Percentiles rank a stretch among this genome's conserved stretches.
Evolutionary conservation across 192 early-diverging fungal species (phyloP).

Genomic region (Pecoramyces ruminantium): DNA sequence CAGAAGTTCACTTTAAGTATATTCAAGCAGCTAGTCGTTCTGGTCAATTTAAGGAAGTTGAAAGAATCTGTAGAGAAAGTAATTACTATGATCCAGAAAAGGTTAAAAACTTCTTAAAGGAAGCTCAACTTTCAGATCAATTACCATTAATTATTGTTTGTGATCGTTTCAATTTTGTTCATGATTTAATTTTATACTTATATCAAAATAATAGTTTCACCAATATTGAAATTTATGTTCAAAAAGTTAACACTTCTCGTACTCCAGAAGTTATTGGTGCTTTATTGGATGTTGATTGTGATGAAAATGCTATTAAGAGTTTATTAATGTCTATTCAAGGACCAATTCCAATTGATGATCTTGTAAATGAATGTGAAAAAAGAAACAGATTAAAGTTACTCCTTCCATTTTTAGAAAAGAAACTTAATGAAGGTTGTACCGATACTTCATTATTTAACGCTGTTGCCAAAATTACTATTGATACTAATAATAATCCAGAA

Average conservation of each 20-base stretch:
- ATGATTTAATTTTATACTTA: slow-evolving; percentile 88
- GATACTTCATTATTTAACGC: slow-evolving; percentile 93
- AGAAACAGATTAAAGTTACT: slow-evolving; percentile 92
- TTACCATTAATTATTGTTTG: slow-evolving; percentile 97
- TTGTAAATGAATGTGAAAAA: slow-evolving; percentile 86
- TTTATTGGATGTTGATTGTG: slow-evolving; percentile 95
- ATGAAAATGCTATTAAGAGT: slow-evolving; percentile 83
- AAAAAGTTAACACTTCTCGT: slow-evolving; percentile 88
- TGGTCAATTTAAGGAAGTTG: slow-evolving; percentile 92
- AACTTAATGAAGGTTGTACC: slow-evolving; percentile 69
- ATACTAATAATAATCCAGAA: slow-evolving; percentile 97
- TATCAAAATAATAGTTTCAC: slow-evolving; percentile 86
- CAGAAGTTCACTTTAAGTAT: slow-evolving; percentile 96
- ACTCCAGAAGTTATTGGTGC: slow-evolving; percentile 91
- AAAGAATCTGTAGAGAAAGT: slow-evolving; percentile 91
- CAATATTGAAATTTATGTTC: slow-evolving; percentile 99
- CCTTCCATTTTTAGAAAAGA: slow-evolving; percentile 83
- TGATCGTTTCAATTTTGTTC: slow-evolving; percentile 92
- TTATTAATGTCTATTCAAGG: slow-evolving; percentile 66
- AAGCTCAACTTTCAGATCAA: slow-evolving; percentile 87
- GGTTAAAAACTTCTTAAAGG: slow-evolving; percentile 98
- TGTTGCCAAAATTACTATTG: slow-evolving; percentile 97
- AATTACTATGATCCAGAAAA: slow-evolving; percentile 93
- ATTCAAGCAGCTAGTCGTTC: slow-evolving; percentile 88
- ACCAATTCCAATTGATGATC: slow-evolving; percentile 61